Conservation (phyloP, 225 moss, liverwort and hornwort species). For the Straminergon stramineum region DNA sequence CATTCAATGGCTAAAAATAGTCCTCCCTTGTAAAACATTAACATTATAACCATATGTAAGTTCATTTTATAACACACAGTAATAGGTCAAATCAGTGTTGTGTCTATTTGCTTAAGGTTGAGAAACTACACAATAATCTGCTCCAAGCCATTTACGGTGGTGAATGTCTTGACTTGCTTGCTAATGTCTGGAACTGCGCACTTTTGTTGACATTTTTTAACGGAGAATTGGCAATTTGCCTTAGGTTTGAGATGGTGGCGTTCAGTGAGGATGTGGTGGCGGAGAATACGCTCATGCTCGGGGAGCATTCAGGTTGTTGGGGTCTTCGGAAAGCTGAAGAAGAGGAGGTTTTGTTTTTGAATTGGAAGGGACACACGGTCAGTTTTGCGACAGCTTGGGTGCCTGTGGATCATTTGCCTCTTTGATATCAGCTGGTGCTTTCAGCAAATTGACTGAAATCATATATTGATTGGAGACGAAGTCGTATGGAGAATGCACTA, state of each 20-base stretch:
- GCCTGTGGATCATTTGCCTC: slow-evolving; percentile 8
- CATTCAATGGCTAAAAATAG: not conserved
- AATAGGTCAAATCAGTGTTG: not conserved
- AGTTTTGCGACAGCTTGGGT: slow-evolving; percentile 41
- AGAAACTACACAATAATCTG: not conserved
- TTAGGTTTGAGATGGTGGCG: slow-evolving; percentile 32
- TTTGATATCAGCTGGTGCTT: not conserved
- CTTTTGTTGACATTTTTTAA: not conserved
- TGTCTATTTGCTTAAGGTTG: not conserved
- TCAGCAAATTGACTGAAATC: not conserved
- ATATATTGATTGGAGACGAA: not conserved
- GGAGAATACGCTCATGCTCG: slow-evolving; percentile 71
- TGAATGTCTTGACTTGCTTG: not conserved
- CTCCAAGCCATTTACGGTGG: too few relatives aligned
- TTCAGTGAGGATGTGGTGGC: slow-evolving; percentile 59
- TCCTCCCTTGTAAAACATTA: not conserved
- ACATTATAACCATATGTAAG: not conserved
- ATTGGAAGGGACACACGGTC: slow-evolving; percentile 75
- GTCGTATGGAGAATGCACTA: not conserved
- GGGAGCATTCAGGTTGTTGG: slow-evolving; percentile 82
- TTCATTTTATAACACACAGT: not conserved
- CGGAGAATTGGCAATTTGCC: not conserved
- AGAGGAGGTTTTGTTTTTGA: slow-evolving; percentile 59
- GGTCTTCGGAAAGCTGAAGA: slow-evolving; percentile 63
- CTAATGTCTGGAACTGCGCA: not conserved